Evolutionary conservation across 495 filamentous ascomycete species (phyloP).

Genomic region (Aspergillus steynii): DNA sequence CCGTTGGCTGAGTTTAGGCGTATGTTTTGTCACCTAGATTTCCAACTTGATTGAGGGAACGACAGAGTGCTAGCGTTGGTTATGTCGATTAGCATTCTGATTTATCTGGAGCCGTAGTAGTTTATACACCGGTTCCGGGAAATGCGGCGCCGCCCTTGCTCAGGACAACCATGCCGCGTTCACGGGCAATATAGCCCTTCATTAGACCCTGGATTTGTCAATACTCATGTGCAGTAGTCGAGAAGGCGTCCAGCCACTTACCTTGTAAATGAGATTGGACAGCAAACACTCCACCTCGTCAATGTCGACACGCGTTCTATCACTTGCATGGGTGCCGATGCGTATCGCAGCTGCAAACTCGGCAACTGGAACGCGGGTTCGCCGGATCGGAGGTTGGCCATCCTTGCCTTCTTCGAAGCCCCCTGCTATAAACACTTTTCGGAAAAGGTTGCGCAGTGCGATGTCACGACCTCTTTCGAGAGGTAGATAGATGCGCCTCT

Average conservation of each 20-base stretch:
- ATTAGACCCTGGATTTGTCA: conserved; percentile 67
- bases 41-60: too few relatives aligned
- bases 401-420: conserved; percentile 76
- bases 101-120: too few relatives aligned
- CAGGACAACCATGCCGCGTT: conserved; percentile 82
- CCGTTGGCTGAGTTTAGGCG: too few relatives aligned
- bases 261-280: conserved; percentile 96
- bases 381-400: conserved; percentile 58
- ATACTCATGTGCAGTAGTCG: conserved; percentile 14
- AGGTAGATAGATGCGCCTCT: conserved; percentile 91
- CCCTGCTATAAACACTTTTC: conserved; percentile 82
- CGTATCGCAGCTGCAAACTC: conserved; percentile 73
- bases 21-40: too few relatives aligned
- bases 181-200: conserved; percentile 96
- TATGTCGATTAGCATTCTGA: too few relatives aligned
- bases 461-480: conserved; percentile 91
- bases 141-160: conserved; percentile 84
- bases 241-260: conserved; percentile 37
- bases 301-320: conserved; percentile 66
- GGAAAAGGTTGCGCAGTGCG: conserved; percentile 81
- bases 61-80: too few relatives aligned
- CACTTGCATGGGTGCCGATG: conserved; percentile 51
- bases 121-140: conserved; percentile 87
- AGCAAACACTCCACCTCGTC: conserved; percentile 96
- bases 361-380: conserved; percentile 74